Evolutionary conservation across 1,284 basidiomycete species (phyloP), one percentile per base, ranked within the genome.

Genomic region (Malassezia caprae): DNA sequence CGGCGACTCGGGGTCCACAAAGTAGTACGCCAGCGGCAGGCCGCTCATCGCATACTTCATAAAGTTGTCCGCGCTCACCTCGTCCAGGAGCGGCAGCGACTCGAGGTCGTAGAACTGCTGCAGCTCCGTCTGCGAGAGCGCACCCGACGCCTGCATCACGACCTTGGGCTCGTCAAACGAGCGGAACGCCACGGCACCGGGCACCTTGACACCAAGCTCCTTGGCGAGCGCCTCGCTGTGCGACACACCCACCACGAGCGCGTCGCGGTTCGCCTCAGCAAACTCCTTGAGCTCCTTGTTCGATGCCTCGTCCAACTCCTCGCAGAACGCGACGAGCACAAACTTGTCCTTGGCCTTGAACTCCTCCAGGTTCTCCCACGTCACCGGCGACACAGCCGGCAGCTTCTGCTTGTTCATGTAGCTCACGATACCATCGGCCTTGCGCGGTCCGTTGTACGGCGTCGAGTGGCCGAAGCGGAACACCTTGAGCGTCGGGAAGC

Each of bases 381-480:
- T 87, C 31, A 99, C 82, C 32, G 82, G 80, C 5, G 88, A 84
- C 45, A 98, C 84, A 37, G 94, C 89, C n/a, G 94, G 94, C 17
- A 98, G 83, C 8, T 88, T 84, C 81, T 96, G 94, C 90, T 98
- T 96, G 80, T 83, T 77, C 94, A 99, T 96, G 81, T 96, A 96
- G 75, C 84, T 85, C 76, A 96, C 80, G 72, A 99, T 98, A 28
- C 94, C 93, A 65, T 98, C 94, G 15, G 90, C 85, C 78, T 96
- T 89, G 56, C 94, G 82, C 41, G 90, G 86, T 45, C 94, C 94
- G 59, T 75, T 77, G 78, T 98, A 98, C 17, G 68, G 67, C 42
- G 51, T 90, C 86, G 21, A 79, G 75, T 40, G 81, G 57, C 93
- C 94, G 61, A 87, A 82, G 67, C 85, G 85, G 84, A 91, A 98